Evolutionary conservation across 2,329 filamentous ascomycete genomes (phyloP).

Genomic region (Ophiostoma perfectum): DNA sequence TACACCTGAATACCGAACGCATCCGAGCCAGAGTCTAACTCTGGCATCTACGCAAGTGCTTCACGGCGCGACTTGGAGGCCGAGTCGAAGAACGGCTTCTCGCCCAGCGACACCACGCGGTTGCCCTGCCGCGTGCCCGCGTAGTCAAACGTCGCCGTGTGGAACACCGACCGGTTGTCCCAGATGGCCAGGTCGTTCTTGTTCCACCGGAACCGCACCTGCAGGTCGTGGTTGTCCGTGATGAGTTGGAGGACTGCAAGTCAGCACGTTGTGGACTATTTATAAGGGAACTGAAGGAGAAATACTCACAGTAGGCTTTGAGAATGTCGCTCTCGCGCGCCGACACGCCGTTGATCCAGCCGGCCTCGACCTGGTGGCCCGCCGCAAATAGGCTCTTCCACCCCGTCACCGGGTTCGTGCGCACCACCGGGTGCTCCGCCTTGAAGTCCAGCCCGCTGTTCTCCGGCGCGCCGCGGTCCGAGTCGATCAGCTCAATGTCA

Average conservation of each 20-base stretch:
- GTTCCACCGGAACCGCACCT: constrained; percentile 32
- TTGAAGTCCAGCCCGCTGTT: constrained; percentile 2
- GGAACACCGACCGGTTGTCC: constrained; percentile 33
- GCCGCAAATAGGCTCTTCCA: constrained; percentile 34
- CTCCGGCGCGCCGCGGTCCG: neutral
- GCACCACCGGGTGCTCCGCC: constrained; percentile 22
- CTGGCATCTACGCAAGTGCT: neutral
- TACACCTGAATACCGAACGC: too few species aligned
- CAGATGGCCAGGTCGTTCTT: constrained; percentile 32
- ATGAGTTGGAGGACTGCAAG: constrained; percentile 31
- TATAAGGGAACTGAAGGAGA: neutral
- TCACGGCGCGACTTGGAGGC: neutral
- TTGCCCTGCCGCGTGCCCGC: constrained; percentile 31
- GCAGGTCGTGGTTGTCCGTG: constrained; percentile 32
- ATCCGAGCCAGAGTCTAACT: too few species aligned
- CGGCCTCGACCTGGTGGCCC: constrained; percentile 30
- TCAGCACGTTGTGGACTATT: too few species aligned
- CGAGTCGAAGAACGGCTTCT: constrained; percentile 30
- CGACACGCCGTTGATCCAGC: constrained; percentile 32
- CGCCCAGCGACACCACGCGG: constrained; percentile 32
- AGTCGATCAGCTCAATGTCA: neutral
- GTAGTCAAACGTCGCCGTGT: constrained; percentile 33
- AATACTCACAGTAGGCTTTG: constrained; percentile 28
- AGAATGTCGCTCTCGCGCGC: constrained; percentile 34
- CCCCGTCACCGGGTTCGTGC: constrained; percentile 33